Percentiles rank a stretch among this genome's conserved stretches.
These are phyloP conservation scores for Moesziomyces globuligerus DNA, from an alignment of 1,284 basidiomycete species.

Conservation along the genomic window DNA sequence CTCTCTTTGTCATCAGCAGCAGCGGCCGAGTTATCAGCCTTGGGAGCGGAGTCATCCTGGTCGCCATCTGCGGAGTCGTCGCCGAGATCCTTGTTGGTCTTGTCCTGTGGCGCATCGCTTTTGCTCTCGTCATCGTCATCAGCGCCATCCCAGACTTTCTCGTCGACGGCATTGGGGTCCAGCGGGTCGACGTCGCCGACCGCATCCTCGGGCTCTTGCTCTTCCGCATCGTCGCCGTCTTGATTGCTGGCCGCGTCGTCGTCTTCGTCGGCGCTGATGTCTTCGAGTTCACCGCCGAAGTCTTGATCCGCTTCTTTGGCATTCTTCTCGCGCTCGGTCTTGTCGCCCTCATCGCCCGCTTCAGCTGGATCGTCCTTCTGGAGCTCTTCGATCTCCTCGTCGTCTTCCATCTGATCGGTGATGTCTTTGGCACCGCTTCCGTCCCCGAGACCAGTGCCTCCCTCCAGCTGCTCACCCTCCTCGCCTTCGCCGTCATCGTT, in stretches of 20 bases:
- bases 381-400: conserved; percentile 94
- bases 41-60: conserved; percentile 44
- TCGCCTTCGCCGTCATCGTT: conserved; percentile 48
- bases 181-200: conserved; percentile 83
- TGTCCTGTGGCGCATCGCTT: conserved; percentile 52
- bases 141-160: conserved; percentile 96
- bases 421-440: conserved; percentile 70
- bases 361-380: conserved; percentile 74
- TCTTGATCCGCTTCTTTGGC: conserved; percentile 73
- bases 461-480: conserved; percentile 58
- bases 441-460: conserved; percentile 66
- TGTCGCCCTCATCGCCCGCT: conserved; percentile 70
- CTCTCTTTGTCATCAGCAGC: conserved; percentile 62
- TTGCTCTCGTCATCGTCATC: conserved; percentile 73
- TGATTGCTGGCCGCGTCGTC: conserved; percentile 72
- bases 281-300: conserved; percentile 81
- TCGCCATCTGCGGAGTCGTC: conserved; percentile 66
- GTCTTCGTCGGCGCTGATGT: conserved; percentile 69
- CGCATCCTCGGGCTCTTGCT: conserved; percentile 79
- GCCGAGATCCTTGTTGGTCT: conserved; percentile 68
- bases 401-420: conserved; percentile 71
- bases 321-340: conserved; percentile 71
- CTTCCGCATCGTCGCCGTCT: conserved; percentile 69
- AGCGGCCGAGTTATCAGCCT: conserved; percentile 26
- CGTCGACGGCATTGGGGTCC: conserved; percentile 89